Evolutionary conservation across 2,329 filamentous ascomycete species (phyloP).

Genomic region (Cladosporium sp.): DNA sequence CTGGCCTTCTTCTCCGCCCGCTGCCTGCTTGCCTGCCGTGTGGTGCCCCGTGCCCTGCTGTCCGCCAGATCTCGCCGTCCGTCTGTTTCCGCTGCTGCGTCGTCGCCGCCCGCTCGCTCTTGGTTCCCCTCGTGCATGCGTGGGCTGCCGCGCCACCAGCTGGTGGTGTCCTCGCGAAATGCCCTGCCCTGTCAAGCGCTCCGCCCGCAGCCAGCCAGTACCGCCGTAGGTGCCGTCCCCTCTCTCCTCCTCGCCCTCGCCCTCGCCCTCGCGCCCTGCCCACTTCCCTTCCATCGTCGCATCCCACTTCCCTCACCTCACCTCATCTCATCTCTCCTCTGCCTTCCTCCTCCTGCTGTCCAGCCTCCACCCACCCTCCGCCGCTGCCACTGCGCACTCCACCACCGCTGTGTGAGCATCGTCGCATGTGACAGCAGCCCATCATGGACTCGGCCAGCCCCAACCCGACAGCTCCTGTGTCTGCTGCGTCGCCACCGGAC

Average conservation of each 20-base stretch:
- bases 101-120: not conserved
- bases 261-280: not conserved
- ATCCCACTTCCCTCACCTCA: not conserved
- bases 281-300: not conserved
- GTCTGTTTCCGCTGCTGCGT: not conserved
- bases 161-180: no score
- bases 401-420: slow-evolving; percentile 18
- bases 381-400: slow-evolving; percentile 6
- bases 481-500: slow-evolving; percentile 12
- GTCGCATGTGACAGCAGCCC: not conserved
- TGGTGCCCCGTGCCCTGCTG: not conserved
- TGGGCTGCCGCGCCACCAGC: slow-evolving; percentile 1
- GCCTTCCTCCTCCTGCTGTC: slow-evolving; percentile 13
- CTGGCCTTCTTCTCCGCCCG: not conserved
- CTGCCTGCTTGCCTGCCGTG: not conserved
- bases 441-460: slow-evolving; percentile 8
- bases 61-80: not conserved
- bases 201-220: slow-evolving; percentile 15
- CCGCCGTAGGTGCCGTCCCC: slow-evolving; percentile 10
- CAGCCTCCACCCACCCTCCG: not conserved
- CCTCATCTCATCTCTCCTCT: slow-evolving; percentile 13
- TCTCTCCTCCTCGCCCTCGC: slow-evolving; percentile 1
- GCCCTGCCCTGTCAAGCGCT: not conserved
- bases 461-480: not conserved
- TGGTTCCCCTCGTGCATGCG: not conserved